Base-by-base conservation (phyloP, 371 early-diverging fungal species). In the Lichtheimia ornata region DNA sequence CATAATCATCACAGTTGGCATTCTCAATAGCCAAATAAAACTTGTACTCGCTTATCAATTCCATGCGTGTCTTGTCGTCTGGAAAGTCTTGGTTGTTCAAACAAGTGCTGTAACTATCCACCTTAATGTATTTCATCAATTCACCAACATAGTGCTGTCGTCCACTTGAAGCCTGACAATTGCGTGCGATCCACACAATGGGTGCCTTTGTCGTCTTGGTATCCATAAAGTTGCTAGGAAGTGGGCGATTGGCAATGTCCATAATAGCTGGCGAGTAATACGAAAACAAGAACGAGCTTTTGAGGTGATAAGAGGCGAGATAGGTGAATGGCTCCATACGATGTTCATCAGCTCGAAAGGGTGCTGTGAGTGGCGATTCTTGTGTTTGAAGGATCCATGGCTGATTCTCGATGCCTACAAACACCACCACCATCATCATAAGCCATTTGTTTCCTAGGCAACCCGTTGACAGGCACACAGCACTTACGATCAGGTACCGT, bases 1-100 rank as follows among this genome's bases (percentile, higher is more conserved):
- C 77, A 66, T 77, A 77, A 45, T 73, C 66, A 41, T 69, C 75
- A 28, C 79, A 78, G 49, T 78, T 78, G 18, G 75, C 69, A 55
- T 74, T 74, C 35, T 78, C 79, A 22, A 73, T 64, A 1, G 75
- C 65, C 12, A 78, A 56, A 61, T 78, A 75, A 61, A 78, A 78
- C 51, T 78, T 78, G 58, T 78, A 73, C 57, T 72, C 72, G 13
- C 52, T 49, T 60, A 72, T 60, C 3, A 68, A 50, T 4, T 63
- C 61, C 42, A 57, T 52, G 14, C 81, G 54, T 4, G 73, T 60
- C 28, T 67, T 72, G 35, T 66, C 68, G 0, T 59, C 13, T 1
- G 81, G 81, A 47, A 76, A 81, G 0, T 52, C 56, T 22, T 60
- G 56, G 20, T 65, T 78, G n/a, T 71, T 73, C 3, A 74, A 50